A percentile compares a stretch with the other conserved stretches of the same genome.
These are phyloP conservation scores for Staphylotrichum longicolle DNA, from an alignment of 495 filamentous ascomycete species.

Conservation along the genomic window DNA sequence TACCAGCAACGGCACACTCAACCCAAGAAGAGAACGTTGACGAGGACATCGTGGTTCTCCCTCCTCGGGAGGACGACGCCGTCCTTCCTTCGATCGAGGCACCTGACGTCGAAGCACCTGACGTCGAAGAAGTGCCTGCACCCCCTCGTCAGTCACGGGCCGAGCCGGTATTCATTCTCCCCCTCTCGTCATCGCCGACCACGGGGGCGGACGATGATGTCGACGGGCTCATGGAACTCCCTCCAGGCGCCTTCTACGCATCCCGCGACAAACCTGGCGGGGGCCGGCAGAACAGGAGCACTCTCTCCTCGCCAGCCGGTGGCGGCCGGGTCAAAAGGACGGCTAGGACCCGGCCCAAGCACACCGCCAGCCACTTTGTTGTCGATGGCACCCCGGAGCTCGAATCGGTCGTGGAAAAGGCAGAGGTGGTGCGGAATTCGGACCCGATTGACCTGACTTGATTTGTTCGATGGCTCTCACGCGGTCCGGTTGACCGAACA, in stretches of 20 bases:
- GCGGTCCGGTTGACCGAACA: no score
- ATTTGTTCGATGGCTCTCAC: background rate
- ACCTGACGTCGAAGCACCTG: conserved; percentile 1
- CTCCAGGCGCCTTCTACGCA: background rate
- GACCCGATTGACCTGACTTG: conserved; percentile 13
- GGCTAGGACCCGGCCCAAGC: background rate
- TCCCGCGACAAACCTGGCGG: background rate
- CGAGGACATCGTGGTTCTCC: background rate
- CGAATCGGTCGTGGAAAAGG: conserved; percentile 3
- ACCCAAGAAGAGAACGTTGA: background rate
- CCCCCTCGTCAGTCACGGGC: background rate
- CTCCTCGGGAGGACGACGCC: background rate
- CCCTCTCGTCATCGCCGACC: background rate
- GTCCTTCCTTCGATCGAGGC: conserved; percentile 13
- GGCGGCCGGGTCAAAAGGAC: background rate
- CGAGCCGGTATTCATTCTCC: background rate
- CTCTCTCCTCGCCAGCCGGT: background rate
- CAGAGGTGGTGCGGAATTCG: conserved; percentile 7
- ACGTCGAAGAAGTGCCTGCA: conserved; percentile 2
- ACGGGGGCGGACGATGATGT: background rate
- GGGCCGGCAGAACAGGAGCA: background rate
- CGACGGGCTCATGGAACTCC: background rate
- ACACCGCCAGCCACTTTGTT: conserved; percentile 3
- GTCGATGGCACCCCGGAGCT: background rate
- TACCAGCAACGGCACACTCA: background rate